A percentile compares a stretch with the other conserved stretches of the same genome.
These are phyloP conservation scores for Cryptococcus sp. DNA, from an alignment of 1,284 basidiomycete genomes.

Conservation along the genomic window DNA sequence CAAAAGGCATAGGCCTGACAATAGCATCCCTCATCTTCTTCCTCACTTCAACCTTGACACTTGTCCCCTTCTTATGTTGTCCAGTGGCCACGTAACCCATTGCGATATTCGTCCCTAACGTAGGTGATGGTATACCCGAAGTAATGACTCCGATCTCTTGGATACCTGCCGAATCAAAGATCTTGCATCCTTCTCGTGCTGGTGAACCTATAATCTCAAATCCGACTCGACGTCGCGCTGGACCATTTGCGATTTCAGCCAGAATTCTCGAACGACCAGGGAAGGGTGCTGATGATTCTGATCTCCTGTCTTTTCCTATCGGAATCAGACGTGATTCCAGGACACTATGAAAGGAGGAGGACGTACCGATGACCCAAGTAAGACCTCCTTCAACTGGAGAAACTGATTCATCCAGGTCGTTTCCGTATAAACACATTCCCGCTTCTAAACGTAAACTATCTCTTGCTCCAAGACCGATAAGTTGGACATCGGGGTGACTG, in stretches of 20 bases:
- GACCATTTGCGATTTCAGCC: slow-evolving; percentile 74
- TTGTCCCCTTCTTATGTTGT: slow-evolving; percentile 85
- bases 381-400: slow-evolving; percentile 87
- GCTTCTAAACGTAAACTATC: slow-evolving; percentile 93
- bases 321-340: not conserved
- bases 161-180: slow-evolving; percentile 58
- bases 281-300: slow-evolving; percentile 56
- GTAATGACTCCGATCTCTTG: slow-evolving; percentile 71
- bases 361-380: slow-evolving; percentile 80
- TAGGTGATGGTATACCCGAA: slow-evolving; percentile 92
- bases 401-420: slow-evolving; percentile 83
- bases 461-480: slow-evolving; percentile 87
- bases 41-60: slow-evolving; percentile 51
- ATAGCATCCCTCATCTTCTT: slow-evolving; percentile 46
- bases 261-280: slow-evolving; percentile 77
- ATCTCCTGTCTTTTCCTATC: slow-evolving; percentile 73
- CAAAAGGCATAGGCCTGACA: slow-evolving; percentile 48
- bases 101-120: slow-evolving; percentile 84
- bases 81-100: slow-evolving; percentile 87
- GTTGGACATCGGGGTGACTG: slow-evolving; percentile 62
- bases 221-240: slow-evolving; percentile 74
- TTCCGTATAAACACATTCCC: slow-evolving; percentile 96
- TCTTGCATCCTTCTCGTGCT: slow-evolving; percentile 80
- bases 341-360: not conserved
- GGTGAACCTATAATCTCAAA: slow-evolving; percentile 78